Base-by-base conservation (phyloP, 768 basidiomycete species). In the Termitomyces sp. region DNA sequence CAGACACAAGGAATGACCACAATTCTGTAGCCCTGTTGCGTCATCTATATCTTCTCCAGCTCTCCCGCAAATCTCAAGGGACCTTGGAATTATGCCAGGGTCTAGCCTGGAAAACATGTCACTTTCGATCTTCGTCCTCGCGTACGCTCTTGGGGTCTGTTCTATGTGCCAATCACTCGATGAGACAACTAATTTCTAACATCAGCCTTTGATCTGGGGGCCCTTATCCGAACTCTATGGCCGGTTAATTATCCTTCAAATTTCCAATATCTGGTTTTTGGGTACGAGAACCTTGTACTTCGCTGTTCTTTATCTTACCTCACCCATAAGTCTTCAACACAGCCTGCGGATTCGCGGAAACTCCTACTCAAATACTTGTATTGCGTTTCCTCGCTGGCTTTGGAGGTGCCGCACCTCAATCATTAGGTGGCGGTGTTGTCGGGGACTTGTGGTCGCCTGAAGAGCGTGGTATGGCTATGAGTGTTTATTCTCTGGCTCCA, bases 361-460 rank as follows among this genome's bases (percentile, higher is more conserved):
- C 72, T 28, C 74, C 76, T 42, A 72, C 73, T 0, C 76, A 83
- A 56, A 68, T 86, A 56, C 73, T 85, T 44, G 76, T 73, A 0
- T 85, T 86, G 58, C 80, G 85, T 9, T 84, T 87, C 62, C 66
- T 86, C 2, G 73, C 83, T 2, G 84, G 85, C 14, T 67, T 87
- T 12, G 85, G 86, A 40, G 85, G 85, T 1, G 78, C 79, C 40
- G 85, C 84, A 3, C 83, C 84, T 12, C 73, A 84, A n/a, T 71
- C 77, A 12, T 72, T 84, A 17, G 84, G 83, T 40, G 84, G 83
- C 5, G 85, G 80, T 5, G 71, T 81, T 15, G 65, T 83, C 3
- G 75, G 76, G 1, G 81, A 83, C 56, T 69, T 79, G 34, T 83
- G 78, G 76, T 67, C 66, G 11, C 62, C 78, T n/a, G 76, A 81